These are phyloP conservation scores for Carallia pectinifolia DNA, from an alignment of 345 rosid genomes.

Conservation along the genomic window DNA sequence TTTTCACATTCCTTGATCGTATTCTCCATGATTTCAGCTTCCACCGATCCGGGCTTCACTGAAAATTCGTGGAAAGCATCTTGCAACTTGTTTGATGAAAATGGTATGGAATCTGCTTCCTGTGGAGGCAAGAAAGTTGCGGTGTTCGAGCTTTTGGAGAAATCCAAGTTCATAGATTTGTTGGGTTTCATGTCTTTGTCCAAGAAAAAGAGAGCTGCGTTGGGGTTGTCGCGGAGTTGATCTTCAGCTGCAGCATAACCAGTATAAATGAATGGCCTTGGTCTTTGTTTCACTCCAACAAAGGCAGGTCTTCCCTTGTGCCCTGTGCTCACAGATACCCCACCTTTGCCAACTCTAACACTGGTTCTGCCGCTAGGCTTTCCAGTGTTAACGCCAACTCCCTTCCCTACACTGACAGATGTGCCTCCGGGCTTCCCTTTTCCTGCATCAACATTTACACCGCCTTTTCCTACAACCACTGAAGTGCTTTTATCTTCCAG, in stretches of 20 bases:
- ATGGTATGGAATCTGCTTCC: slow-evolving; percentile 57
- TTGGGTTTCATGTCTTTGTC: slow-evolving; percentile 67
- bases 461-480: slow-evolving; percentile 38
- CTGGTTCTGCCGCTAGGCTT: slow-evolving; percentile 47
- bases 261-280: slow-evolving; percentile 33
- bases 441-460: slow-evolving; percentile 51
- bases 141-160: slow-evolving; percentile 42
- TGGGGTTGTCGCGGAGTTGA: slow-evolving; percentile 63
- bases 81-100: slow-evolving; percentile 56
- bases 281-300: slow-evolving; percentile 55
- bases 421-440: slow-evolving; percentile 57
- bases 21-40: slow-evolving; percentile 57
- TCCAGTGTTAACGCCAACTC: slow-evolving; percentile 45
- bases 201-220: slow-evolving; percentile 70
- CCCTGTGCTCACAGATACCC: slow-evolving; percentile 54
- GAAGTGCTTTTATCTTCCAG: slow-evolving; percentile 54
- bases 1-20: slow-evolving; percentile 15
- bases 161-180: slow-evolving; percentile 53
- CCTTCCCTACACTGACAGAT: slow-evolving; percentile 42
- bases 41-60: slow-evolving; percentile 53
- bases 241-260: slow-evolving; percentile 52
- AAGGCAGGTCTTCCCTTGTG: slow-evolving; percentile 60
- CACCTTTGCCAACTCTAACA: slow-evolving; percentile 81
- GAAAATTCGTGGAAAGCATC: slow-evolving; percentile 50
- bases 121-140: slow-evolving; percentile 66